Conservation (phyloP, 768 basidiomycete genomes). For the Pulveroboletus sp. region DNA sequence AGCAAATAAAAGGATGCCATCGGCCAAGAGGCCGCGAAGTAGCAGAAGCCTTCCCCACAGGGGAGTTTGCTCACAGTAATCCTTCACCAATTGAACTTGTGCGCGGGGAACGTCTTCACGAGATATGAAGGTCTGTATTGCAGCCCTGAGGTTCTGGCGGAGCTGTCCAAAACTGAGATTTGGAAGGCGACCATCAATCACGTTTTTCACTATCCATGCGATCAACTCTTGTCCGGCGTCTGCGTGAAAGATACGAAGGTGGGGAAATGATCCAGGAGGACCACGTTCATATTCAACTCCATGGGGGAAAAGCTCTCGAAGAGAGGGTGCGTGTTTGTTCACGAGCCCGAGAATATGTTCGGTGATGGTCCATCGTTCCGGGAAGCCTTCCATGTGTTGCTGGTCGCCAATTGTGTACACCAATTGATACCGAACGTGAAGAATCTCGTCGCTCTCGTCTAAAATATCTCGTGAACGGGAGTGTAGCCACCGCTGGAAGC, state of each 20-base stretch:
- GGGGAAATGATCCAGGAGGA: slow-evolving; percentile 20
- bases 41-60: slow-evolving; percentile 28
- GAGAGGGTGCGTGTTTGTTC: slow-evolving; percentile 8
- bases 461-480: slow-evolving; percentile 25
- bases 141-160: not conserved
- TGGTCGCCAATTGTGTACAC: slow-evolving; percentile 35
- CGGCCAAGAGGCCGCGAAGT: slow-evolving; percentile 34
- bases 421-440: slow-evolving; percentile 36
- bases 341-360: slow-evolving; percentile 31
- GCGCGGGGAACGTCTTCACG: not conserved
- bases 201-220: slow-evolving; percentile 7
- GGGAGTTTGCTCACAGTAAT: not conserved
- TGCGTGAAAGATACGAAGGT: slow-evolving; percentile 19
- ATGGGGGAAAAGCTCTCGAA: slow-evolving; percentile 4
- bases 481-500: slow-evolving; percentile 26
- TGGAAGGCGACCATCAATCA: slow-evolving; percentile 15
- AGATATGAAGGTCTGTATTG: slow-evolving; percentile 25
- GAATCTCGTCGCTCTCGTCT: slow-evolving; percentile 31
- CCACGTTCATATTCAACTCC: slow-evolving; percentile 19
- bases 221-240: slow-evolving; percentile 13
- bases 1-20: slow-evolving; percentile 30
- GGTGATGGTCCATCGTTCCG: slow-evolving; percentile 34
- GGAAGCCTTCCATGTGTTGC: slow-evolving; percentile 26
- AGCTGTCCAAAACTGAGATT: slow-evolving; percentile 16
- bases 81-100: slow-evolving; percentile 6